Base-by-base conservation (phyloP, 2,329 filamentous ascomycete genomes). In the Microcyclosporella mali region DNA sequence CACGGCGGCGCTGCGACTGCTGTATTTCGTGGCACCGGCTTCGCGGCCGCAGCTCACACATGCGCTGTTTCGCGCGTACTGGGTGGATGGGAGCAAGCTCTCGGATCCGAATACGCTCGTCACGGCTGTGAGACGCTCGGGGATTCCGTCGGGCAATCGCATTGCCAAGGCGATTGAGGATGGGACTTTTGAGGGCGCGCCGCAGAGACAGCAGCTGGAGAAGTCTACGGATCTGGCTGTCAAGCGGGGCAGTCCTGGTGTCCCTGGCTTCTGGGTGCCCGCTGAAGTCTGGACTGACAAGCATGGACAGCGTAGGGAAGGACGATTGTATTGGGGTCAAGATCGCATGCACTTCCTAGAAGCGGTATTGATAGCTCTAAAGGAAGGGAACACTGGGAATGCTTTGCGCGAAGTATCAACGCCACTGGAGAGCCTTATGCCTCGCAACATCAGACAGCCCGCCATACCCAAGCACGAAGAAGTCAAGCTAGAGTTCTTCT, bases 301-400 rank as follows among this genome's bases (percentile, higher is more conserved):
- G 28, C 33, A 35, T 12, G 47, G 49, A 9, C 25, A 44, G 8
- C 30, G 27, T 6, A 33, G 35, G 8, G 19, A 46, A 33, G 50
- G 50, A 3, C 40, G 52, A 14, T 34, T 55, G 34, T 55, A 55
- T 19, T 55, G 52, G 52, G 52, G 52, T 9, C 52, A 55, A 38
- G 52, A 55, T 40, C 42, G 52, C 2, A 53, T 55, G 48, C 52
- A 52, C 27, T 49, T 55, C 16, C 42, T 55, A 10, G 48, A 55
- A 46, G 50, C 52, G 2, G 48, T 48, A 4, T 21, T 55, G 2
- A 27, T 40, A 2, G 41, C 33, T 12, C 33, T 53, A 4, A 51
- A 46, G 9, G 45, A 53, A 18, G 41, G 45, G 2, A 37, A 39
- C 9, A 36, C 43, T 40, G 45, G 48, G 7, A 33, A 43, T 37